phyloP scores from a whole-genome alignment of 106 monocot species.

The Platanthera guangdongensis region DNA sequence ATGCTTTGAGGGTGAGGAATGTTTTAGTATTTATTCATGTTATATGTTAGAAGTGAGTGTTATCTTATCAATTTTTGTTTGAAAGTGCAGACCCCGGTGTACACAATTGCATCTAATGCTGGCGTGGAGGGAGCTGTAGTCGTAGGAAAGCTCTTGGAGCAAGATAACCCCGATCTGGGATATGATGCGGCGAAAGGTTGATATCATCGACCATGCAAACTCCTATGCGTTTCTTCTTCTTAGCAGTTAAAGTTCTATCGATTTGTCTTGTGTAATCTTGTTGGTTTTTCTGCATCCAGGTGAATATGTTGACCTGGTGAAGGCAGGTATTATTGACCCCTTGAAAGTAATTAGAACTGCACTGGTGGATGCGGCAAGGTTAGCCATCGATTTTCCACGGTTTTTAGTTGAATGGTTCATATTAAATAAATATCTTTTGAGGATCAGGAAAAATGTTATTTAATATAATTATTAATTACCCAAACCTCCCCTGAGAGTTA shows the following conservation, averaged over 20 bases:
- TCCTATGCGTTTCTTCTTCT: neutral
- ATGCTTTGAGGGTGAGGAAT: constrained; percentile 45
- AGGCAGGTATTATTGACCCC: constrained; percentile 67
- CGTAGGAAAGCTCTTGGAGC: constrained; percentile 72
- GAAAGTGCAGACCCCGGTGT: constrained; percentile 43
- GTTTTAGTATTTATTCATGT: neutral
- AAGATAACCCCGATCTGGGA: constrained; percentile 59
- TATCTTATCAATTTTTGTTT: neutral
- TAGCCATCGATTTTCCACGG: neutral
- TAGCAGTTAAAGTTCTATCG: neutral
- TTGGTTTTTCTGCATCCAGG: constrained; percentile 12
- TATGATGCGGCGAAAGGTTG: constrained; percentile 78
- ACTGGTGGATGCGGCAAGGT: constrained; percentile 72
- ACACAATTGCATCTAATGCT: constrained; percentile 56
- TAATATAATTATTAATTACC: too few relatives aligned
- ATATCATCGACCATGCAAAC: neutral
- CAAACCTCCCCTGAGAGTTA: too few relatives aligned
- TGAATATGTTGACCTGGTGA: constrained; percentile 72
- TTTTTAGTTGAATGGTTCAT: too few relatives aligned
- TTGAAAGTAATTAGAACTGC: constrained; percentile 75
- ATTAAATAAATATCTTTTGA: too few relatives aligned
- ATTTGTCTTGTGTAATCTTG: neutral
- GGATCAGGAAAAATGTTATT: too few relatives aligned
- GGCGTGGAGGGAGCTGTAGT: constrained; percentile 69
- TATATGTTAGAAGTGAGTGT: neutral